These are phyloP conservation scores for Kluyveromyces siamensis DNA, from an alignment of 805 yeast genomes.

Conservation along the genomic window DNA sequence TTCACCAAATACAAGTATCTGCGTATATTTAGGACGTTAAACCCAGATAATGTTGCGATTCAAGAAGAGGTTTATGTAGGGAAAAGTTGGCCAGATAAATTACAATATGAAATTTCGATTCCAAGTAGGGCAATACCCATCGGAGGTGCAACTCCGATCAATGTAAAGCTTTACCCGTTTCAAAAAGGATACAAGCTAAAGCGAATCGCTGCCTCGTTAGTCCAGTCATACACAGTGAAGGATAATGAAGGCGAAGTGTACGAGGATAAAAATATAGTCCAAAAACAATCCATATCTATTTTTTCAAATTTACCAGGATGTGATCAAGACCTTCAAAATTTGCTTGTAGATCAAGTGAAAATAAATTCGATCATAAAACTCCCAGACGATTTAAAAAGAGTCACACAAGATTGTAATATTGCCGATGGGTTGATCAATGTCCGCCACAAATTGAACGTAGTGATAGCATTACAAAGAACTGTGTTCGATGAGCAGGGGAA, in stretches of 20 bases:
- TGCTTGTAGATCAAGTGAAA: conserved; percentile 50
- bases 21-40: conserved; percentile 72
- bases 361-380: conserved; percentile 48
- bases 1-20: conserved; percentile 46
- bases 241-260: conserved; percentile 48
- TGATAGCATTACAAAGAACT: conserved; percentile 43
- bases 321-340: conserved; percentile 19
- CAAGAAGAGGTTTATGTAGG: conserved; percentile 81
- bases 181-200: conserved; percentile 70
- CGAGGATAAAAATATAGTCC: conserved; percentile 51
- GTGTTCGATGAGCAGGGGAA: conserved; percentile 3
- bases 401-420: conserved; percentile 79
- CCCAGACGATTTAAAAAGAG: conserved; percentile 60
- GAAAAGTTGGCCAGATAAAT: conserved; percentile 81
- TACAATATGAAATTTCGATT: conserved; percentile 77
- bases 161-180: conserved; percentile 65
- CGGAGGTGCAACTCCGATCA: conserved; percentile 66
- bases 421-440: conserved; percentile 56
- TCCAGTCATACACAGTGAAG: conserved; percentile 54
- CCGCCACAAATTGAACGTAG: conserved; percentile 72
- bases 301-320: conserved; percentile 39
- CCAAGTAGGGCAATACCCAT: conserved; percentile 84
- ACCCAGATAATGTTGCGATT: conserved; percentile 57
- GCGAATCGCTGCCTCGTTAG: conserved; percentile 50
- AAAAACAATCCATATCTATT: conserved; percentile 39